Base-by-base conservation (phyloP, 192 early-diverging fungal species). In the Coemansia guatemalensis region DNA sequence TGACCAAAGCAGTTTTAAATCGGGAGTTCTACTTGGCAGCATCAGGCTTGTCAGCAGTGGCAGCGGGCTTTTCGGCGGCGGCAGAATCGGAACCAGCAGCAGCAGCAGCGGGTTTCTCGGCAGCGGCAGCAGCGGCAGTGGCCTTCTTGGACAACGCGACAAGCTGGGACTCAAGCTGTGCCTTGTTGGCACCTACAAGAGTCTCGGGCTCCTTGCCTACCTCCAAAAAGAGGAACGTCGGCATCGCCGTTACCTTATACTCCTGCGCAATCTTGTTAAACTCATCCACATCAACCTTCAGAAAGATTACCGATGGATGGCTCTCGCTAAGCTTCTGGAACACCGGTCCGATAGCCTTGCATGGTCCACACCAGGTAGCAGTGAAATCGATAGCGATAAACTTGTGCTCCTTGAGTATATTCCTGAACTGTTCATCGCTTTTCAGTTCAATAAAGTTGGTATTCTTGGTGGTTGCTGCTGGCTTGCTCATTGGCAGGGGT, bases 271-370 rank as follows among this genome's bases (percentile, higher is more conserved):
- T 41, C 41, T 81, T 78, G 60, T 44, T 26, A 44, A 74, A 67
- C 0, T 90, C 85, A 59, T 96, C 94, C 12, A 96, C 92, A 81
- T 95, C 88, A 47, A 96, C 87, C 81, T 92, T 92, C 56, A 89
- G 72, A 60, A 96, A 95, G 32, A 67, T 61, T 47, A 90, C 74
- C 33, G 86, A 72, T 1, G 82, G 18, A 70, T 81, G 68, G 27
- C 82, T 59, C 20, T 70, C 62, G 4, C 88, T 65, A 11, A 94
- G 81, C 56, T 82, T 60, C 22, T 79, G 78, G 61, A 88, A 90
- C 65, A 83, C 78, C 58, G 89, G 88, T 14, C 79, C 69, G 58
- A 92, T 85, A 44, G 85, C 63, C 80, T 88, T 89, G 86, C 92
- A 95, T 25, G 93, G 92, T 29, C 88, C 89, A 79, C 93, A 95